Percentiles rank a stretch among this genome's conserved stretches.
Conservation (phyloP, 768 basidiomycete genomes). For the Suillus discolor region DNA sequence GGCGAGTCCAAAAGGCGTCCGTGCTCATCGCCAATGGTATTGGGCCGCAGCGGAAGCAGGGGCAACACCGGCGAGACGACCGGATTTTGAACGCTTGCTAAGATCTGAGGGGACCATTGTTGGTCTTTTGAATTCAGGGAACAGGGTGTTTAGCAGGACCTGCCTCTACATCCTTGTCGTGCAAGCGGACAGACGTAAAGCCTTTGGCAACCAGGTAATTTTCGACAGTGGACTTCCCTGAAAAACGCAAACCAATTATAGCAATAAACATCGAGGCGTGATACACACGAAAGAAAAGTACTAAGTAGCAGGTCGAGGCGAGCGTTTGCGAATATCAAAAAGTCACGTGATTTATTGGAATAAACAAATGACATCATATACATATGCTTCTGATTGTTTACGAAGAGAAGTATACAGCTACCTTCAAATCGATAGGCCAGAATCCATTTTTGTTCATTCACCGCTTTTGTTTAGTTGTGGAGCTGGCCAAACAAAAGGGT, state of each 20-base stretch:
- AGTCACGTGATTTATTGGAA: neutral
- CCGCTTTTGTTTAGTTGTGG: too few species aligned
- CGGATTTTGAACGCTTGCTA: neutral
- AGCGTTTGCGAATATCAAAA: neutral
- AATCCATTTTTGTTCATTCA: too few species aligned
- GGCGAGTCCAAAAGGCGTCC: conserved; percentile 17
- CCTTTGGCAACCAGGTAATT: conserved; percentile 61
- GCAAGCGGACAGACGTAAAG: conserved; percentile 54
- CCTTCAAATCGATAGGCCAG: too few species aligned
- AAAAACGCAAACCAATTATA: conserved; percentile 61
- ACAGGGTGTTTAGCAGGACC: conserved; percentile 6
- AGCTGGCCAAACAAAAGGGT: too few species aligned
- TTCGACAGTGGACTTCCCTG: conserved; percentile 63
- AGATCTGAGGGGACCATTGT: neutral
- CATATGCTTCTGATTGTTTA: too few species aligned
- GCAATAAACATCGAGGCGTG: conserved; percentile 61
- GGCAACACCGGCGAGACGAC: neutral
- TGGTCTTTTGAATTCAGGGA: conserved; percentile 4
- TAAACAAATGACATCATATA: too few species aligned
- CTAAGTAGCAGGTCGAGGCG: neutral
- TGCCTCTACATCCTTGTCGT: conserved; percentile 22
- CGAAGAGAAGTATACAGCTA: too few species aligned
- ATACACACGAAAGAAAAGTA: neutral
- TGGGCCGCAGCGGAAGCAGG: conserved; percentile 2
- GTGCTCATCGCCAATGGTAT: conserved; percentile 9